These are phyloP conservation scores for Boletus rubropictus DNA, from an alignment of 768 basidiomycete genomes.

Conservation along the genomic window DNA sequence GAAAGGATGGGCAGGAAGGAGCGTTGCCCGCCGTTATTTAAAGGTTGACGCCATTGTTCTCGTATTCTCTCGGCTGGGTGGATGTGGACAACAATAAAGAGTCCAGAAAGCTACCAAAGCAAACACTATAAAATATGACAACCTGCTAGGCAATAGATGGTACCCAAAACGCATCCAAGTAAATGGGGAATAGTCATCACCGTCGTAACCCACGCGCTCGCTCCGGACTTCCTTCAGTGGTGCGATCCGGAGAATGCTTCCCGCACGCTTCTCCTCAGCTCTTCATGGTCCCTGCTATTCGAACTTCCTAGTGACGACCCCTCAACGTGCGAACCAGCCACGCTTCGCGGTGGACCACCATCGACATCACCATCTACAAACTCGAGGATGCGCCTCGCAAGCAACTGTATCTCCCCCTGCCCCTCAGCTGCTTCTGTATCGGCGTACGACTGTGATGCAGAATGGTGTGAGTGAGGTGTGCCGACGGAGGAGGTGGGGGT, in stretches of 20 bases:
- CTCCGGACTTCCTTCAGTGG: conserved; percentile 18
- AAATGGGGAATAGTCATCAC: background rate
- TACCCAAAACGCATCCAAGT: background rate
- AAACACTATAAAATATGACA: conserved; percentile 11
- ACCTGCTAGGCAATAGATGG: conserved; percentile 1
- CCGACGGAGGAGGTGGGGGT: conserved; percentile 70
- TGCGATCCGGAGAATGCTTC: conserved; percentile 72
- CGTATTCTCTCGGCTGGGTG: background rate
- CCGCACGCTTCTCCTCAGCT: conserved; percentile 73
- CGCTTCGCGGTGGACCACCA: conserved; percentile 52
- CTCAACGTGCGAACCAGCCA: conserved; percentile 59
- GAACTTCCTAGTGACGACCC: conserved; percentile 63
- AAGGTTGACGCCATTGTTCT: background rate
- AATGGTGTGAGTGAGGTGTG: conserved; percentile 66
- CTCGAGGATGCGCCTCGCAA: conserved; percentile 81
- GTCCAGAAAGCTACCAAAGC: conserved; percentile 3
- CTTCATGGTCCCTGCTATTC: conserved; percentile 63
- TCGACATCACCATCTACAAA: conserved; percentile 75
- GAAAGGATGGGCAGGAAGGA: background rate
- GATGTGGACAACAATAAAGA: background rate
- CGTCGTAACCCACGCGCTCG: no score
- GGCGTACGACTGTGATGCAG: conserved; percentile 65
- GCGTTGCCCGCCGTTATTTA: background rate
- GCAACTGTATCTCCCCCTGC: conserved; percentile 83
- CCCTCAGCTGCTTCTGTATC: conserved; percentile 85